These are phyloP conservation scores for Dentiscutata heterogama DNA, from an alignment of 371 early-diverging fungal genomes.

Conservation along the genomic window DNA sequence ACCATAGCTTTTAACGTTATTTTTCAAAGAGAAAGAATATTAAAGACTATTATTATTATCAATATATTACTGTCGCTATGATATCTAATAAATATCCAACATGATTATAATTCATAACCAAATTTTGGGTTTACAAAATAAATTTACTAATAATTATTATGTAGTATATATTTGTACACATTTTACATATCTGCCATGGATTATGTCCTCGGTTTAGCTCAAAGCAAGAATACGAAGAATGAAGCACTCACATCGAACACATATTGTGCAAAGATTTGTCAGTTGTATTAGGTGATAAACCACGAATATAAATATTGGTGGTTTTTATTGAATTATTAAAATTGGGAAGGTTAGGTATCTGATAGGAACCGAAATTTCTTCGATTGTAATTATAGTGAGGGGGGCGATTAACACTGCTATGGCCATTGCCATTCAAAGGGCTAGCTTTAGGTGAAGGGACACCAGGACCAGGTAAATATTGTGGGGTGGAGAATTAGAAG, in stretches of 20 bases:
- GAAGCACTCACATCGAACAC: slow-evolving; percentile 66
- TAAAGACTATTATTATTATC: no score
- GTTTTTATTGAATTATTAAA: slow-evolving; percentile 44
- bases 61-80: no score
- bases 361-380: slow-evolving; percentile 43
- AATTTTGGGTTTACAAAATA: no score
- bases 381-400: slow-evolving; percentile 41
- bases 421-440: slow-evolving; percentile 12
- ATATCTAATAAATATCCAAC: no score
- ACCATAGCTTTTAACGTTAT: no score
- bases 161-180: no score
- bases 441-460: slow-evolving; percentile 44
- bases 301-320: slow-evolving; percentile 87
- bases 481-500: slow-evolving; percentile 47
- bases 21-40: no score
- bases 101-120: no score
- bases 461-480: slow-evolving; percentile 41
- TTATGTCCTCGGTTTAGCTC: no score
- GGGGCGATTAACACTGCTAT: slow-evolving; percentile 4
- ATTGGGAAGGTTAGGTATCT: slow-evolving; percentile 35
- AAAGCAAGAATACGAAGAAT: neutral
- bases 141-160: no score
- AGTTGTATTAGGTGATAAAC: slow-evolving; percentile 75
- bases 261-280: slow-evolving; percentile 79
- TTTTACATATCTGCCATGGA: no score